Evolutionary conservation across 2,329 filamentous ascomycete genomes (phyloP).

Genomic region (Xylariaceae sp.): DNA sequence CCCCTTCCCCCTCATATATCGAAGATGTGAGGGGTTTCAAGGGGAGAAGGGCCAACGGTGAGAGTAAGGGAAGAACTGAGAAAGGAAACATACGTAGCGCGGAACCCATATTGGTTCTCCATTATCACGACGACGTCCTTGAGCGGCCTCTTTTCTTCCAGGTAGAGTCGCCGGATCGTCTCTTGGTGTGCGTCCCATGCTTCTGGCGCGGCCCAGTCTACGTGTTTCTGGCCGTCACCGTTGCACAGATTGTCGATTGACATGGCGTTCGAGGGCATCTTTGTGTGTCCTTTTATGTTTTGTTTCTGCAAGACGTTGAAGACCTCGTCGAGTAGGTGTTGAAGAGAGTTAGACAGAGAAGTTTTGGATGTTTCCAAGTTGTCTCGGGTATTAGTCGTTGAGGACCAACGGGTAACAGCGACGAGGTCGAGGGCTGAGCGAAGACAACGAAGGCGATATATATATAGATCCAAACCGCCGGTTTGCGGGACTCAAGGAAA

Average conservation of each 20-base stretch:
- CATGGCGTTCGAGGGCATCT: slow-evolving; percentile 24
- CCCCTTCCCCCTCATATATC: not conserved
- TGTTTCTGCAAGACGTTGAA: too few relatives aligned
- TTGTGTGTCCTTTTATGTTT: not conserved
- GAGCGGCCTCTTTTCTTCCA: slow-evolving; percentile 26
- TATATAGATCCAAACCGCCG: not conserved
- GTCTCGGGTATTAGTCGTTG: not conserved
- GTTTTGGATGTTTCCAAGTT: not conserved
- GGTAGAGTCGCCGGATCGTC: slow-evolving; percentile 23
- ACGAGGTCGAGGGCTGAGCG: not conserved
- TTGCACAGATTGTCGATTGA: slow-evolving; percentile 24
- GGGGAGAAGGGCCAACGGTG: slow-evolving; percentile 1
- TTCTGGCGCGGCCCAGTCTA: slow-evolving; percentile 23
- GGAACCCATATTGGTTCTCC: slow-evolving; percentile 23
- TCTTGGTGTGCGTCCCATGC: slow-evolving; percentile 24
- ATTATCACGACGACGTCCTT: slow-evolving; percentile 26
- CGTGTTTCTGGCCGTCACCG: slow-evolving; percentile 16
- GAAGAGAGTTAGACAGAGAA: not conserved
- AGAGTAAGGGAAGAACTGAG: slow-evolving; percentile 8
- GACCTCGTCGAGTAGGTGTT: too few relatives aligned
- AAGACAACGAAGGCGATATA: not conserved
- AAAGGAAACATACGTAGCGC: slow-evolving; percentile 22
- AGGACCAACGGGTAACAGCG: not conserved
- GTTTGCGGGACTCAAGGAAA: not conserved
- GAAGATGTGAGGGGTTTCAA: slow-evolving; percentile 12